These are phyloP conservation scores for Alternaria arborescens DNA, from an alignment of 2,329 filamentous ascomycete genomes.

Conservation along the genomic window DNA sequence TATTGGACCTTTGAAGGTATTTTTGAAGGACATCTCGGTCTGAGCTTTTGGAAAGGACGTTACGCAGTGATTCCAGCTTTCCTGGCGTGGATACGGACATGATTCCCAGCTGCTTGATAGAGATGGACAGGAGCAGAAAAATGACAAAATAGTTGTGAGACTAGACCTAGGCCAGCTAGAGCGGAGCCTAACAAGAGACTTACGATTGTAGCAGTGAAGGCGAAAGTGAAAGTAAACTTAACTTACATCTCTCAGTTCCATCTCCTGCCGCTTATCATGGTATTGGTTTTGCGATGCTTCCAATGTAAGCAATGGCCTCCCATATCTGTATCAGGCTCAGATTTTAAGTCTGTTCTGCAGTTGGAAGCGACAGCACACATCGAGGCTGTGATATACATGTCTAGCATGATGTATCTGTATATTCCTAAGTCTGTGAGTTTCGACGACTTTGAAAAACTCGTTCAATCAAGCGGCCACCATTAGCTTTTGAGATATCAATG, in stretches of 20 bases:
- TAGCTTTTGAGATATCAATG: not conserved
- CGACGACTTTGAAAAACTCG: not conserved
- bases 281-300: not conserved
- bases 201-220: not conserved
- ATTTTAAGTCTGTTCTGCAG: not conserved
- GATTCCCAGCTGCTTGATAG: not conserved
- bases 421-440: not conserved
- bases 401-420: no score
- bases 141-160: not conserved
- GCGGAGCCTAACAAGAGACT: not conserved
- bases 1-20: constrained; percentile 10
- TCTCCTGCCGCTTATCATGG: no score
- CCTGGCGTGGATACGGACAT: not conserved
- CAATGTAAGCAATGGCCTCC: not conserved
- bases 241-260: not conserved
- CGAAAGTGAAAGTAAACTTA: not conserved
- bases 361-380: accelerated
- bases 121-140: not conserved
- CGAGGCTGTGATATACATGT: not conserved
- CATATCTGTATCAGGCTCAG: not conserved
- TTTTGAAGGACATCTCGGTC: constrained; percentile 10
- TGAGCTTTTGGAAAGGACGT: constrained; percentile 1
- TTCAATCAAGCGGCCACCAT: not conserved
- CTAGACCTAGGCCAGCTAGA: no score
- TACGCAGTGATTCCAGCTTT: constrained; percentile 9